phyloP scores from a whole-genome alignment of 2,329 filamentous ascomycete species.

The Alternaria alternata region DNA sequence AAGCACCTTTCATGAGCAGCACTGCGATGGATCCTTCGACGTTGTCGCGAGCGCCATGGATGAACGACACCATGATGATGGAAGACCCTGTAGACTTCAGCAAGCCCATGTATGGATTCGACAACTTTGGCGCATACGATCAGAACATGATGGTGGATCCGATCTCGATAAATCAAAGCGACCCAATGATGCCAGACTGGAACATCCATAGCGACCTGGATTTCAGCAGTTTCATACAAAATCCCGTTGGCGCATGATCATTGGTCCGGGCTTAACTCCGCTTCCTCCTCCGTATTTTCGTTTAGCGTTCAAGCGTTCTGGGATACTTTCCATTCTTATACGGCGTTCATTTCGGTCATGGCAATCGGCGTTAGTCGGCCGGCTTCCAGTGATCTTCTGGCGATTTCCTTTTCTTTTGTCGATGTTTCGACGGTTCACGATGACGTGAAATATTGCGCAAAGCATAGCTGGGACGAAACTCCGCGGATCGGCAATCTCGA shows the following conservation, averaged over 20 bases:
- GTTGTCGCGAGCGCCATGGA: conserved; percentile 41
- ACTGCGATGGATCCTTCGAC: conserved; percentile 42
- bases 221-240: conserved; percentile 49
- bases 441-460: conserved; percentile 30
- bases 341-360: conserved; percentile 29
- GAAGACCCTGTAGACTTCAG: conserved; percentile 47
- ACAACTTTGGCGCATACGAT: conserved; percentile 43
- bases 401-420: conserved; percentile 18
- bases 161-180: conserved; percentile 37
- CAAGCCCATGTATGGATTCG: conserved; percentile 46
- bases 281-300: conserved; percentile 30
- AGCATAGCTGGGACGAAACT: conserved; percentile 6
- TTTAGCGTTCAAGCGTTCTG: conserved; percentile 49
- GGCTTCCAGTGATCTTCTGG: conserved; percentile 13
- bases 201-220: conserved; percentile 46
- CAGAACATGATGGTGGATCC: conserved; percentile 47
- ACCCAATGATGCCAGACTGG: conserved; percentile 48
- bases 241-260: conserved; percentile 45
- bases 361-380: conserved; percentile 24
- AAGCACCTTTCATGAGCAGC: conserved; percentile 41
- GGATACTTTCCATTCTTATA: conserved; percentile 27
- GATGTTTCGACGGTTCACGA: conserved; percentile 31
- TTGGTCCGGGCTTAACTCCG: conserved; percentile 25
- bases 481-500: conserved; percentile 9
- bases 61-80: conserved; percentile 48